Conservation (phyloP, 371 early-diverging fungal genomes). For the Synchytrium microbalum region DNA sequence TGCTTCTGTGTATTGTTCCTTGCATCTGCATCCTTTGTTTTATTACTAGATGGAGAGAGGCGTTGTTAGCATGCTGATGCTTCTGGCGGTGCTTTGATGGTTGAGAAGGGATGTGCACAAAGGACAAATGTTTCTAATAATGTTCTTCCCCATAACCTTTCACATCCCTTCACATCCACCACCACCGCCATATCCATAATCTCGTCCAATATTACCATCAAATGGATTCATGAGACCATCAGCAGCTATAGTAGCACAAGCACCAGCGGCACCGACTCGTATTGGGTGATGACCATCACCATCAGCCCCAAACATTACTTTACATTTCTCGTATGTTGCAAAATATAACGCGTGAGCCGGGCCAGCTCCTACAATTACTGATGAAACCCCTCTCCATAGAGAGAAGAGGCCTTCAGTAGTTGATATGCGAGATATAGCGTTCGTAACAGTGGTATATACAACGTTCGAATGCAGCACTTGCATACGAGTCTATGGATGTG, state of each 20-base stretch:
- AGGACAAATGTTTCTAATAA: no score
- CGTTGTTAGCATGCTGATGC: no score
- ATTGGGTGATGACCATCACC: slow-evolving; percentile 50
- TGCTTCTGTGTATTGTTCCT: slow-evolving; percentile 39
- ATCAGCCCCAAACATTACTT: slow-evolving; percentile 56
- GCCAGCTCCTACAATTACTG: slow-evolving; percentile 87
- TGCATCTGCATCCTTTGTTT: slow-evolving; percentile 91
- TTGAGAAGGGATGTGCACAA: background rate
- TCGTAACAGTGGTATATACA: slow-evolving; percentile 51
- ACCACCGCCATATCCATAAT: no score
- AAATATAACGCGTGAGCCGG: slow-evolving; percentile 95
- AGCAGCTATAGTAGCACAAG: slow-evolving; percentile 77
- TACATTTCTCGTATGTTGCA: slow-evolving; percentile 86
- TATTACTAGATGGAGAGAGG: slow-evolving; percentile 47
- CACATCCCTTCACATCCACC: no score
- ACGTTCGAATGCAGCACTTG: slow-evolving; percentile 62
- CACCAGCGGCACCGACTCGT: slow-evolving; percentile 66
- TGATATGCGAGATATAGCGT: slow-evolving; percentile 53
- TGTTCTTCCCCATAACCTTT: no score
- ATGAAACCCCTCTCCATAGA: slow-evolving; percentile 88
- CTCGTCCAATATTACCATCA: slow-evolving; percentile 80
- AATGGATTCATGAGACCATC: slow-evolving; percentile 93
- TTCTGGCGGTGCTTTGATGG: no score
- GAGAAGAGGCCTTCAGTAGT: slow-evolving; percentile 63
- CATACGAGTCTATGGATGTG: slow-evolving; percentile 67